Evolutionary conservation across 441 rosid species (phyloP).

Genomic region (Gossypium aridum): DNA sequence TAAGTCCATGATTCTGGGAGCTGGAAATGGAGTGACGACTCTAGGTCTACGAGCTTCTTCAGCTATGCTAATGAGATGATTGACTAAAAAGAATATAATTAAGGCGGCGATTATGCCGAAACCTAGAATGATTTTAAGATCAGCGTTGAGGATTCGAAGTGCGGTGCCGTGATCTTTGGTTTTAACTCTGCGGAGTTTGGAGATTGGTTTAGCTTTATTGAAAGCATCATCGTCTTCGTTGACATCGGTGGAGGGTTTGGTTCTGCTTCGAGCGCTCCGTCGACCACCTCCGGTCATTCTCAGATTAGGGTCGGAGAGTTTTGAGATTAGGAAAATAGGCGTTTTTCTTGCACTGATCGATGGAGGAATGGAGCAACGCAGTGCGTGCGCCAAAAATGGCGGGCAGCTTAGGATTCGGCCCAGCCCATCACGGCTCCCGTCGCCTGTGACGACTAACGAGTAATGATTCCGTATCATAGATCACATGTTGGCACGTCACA

Average conservation of each 20-base stretch:
- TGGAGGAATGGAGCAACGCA: neutral
- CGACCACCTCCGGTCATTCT: conserved; percentile 62
- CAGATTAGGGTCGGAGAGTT: conserved; percentile 2
- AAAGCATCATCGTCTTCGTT: conserved; percentile 25
- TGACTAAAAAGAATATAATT: conserved; percentile 37
- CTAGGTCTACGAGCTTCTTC: conserved; percentile 41
- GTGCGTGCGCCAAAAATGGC: neutral
- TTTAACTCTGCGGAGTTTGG: conserved; percentile 31
- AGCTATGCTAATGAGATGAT: conserved; percentile 31
- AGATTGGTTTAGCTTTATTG: conserved; percentile 20
- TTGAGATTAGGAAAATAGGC: neutral
- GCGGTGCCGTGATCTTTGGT: conserved; percentile 32
- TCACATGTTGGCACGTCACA: neutral
- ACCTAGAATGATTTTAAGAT: conserved; percentile 45
- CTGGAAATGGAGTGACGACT: conserved; percentile 85
- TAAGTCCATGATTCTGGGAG: conserved; percentile 76
- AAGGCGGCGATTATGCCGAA: conserved; percentile 32
- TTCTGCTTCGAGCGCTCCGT: conserved; percentile 49
- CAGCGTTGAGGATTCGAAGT: conserved; percentile 41
- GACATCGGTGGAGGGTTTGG: conserved; percentile 31
- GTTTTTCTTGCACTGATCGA: neutral
- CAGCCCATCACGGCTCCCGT: neutral
- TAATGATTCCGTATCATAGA: neutral
- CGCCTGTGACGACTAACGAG: neutral
- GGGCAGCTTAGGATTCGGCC: neutral